Evolutionary conservation across 768 basidiomycete genomes (phyloP).

Genomic region (Lentinula boryana): DNA sequence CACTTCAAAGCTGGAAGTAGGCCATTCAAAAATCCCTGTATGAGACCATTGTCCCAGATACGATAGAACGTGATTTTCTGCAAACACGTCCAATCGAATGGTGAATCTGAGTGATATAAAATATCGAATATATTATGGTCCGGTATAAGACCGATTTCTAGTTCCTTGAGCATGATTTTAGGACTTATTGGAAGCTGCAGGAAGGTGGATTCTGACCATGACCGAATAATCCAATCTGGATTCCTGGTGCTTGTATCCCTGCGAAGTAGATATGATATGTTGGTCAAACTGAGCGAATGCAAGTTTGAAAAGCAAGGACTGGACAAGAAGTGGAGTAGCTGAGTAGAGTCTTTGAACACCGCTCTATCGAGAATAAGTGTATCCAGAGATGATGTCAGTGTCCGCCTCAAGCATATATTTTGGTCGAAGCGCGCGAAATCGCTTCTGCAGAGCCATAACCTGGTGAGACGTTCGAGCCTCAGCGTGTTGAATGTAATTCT

Average conservation of each 20-base stretch:
- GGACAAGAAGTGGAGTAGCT: conserved; percentile 1
- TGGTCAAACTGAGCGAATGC: background rate
- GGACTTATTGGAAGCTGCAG: background rate
- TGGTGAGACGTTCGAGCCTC: background rate
- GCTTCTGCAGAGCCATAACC: background rate
- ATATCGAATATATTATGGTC: background rate
- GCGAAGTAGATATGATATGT: background rate
- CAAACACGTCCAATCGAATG: background rate
- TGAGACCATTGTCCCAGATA: background rate
- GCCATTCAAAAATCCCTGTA: conserved; percentile 4
- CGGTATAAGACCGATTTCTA: background rate
- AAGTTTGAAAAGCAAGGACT: background rate
- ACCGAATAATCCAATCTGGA: background rate
- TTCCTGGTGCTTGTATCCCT: background rate
- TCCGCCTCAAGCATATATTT: background rate
- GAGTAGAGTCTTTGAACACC: background rate
- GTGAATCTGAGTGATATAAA: background rate
- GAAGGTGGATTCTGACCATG: background rate
- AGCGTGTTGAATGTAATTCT: background rate
- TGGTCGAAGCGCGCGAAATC: background rate
- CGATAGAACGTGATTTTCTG: background rate
- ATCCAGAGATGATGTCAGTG: background rate
- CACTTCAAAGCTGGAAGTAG: background rate
- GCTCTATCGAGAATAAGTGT: background rate
- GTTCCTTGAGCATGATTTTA: background rate